Evolutionary conservation across 768 basidiomycete species (phyloP).

Genomic region (Macrolepiota dolichaula): DNA sequence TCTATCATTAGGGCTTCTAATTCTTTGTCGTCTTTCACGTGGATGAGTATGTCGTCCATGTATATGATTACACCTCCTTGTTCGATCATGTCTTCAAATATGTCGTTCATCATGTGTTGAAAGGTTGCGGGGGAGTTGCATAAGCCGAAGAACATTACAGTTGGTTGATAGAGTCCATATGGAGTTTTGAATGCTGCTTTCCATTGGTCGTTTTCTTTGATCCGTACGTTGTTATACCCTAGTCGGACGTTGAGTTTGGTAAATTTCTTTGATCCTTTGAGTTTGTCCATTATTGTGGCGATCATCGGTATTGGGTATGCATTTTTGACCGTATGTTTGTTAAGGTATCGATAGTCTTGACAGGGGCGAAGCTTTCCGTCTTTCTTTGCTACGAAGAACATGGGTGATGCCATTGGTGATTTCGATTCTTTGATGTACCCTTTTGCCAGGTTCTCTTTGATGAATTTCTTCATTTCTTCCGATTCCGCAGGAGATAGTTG

Average conservation of each 20-base stretch:
- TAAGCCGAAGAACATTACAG: background rate
- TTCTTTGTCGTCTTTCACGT: background rate
- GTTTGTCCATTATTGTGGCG: background rate
- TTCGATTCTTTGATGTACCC: background rate
- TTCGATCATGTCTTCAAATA: constrained; percentile 3
- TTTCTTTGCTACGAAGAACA: background rate
- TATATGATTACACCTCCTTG: constrained; percentile 11
- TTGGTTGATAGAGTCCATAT: background rate
- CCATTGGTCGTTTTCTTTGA: background rate
- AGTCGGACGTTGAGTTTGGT: background rate
- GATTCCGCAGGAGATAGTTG: background rate
- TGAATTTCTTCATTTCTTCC: background rate
- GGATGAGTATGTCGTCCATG: constrained; percentile 12
- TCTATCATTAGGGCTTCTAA: background rate
- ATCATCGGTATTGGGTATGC: background rate
- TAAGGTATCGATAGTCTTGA: background rate
- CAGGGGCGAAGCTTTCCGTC: background rate
- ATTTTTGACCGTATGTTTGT: background rate
- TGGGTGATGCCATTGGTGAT: background rate
- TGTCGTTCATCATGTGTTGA: constrained; percentile 15
- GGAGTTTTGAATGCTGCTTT: background rate
- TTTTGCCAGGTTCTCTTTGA: background rate
- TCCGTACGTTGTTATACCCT: background rate
- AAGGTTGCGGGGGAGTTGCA: background rate
- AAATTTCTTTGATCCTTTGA: background rate